Conservation (phyloP, 2,329 filamentous ascomycete species). For the Proliferodiscus dingleyae region DNA sequence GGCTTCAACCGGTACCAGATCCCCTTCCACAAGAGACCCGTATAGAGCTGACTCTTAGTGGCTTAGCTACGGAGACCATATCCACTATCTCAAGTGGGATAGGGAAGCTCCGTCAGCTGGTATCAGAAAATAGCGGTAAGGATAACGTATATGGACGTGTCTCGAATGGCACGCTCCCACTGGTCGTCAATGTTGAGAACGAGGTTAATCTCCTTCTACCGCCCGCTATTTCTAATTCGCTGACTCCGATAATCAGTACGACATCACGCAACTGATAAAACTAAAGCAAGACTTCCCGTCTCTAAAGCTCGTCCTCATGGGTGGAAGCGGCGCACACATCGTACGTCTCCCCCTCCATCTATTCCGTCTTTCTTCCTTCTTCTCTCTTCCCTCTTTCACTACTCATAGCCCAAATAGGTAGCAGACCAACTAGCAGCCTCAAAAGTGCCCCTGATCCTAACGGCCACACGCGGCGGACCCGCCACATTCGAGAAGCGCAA, state of each 20-base stretch:
- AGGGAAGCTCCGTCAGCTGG: slow-evolving; percentile 33
- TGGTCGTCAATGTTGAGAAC: slow-evolving; percentile 38
- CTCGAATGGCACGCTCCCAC: slow-evolving; percentile 34
- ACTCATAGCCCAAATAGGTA: slow-evolving; percentile 30
- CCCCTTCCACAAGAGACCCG: slow-evolving; percentile 13
- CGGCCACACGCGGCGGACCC: slow-evolving; percentile 33
- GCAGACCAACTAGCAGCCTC: slow-evolving; percentile 36
- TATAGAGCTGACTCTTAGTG: slow-evolving; percentile 4
- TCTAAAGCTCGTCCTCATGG: slow-evolving; percentile 36
- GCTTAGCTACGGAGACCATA: slow-evolving; percentile 21
- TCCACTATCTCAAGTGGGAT: slow-evolving; percentile 30
- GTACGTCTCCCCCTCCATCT: slow-evolving; percentile 27
- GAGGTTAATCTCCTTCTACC: slow-evolving; percentile 25
- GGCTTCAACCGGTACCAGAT: slow-evolving; percentile 29
- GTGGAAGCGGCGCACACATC: slow-evolving; percentile 36
- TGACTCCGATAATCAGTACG: slow-evolving; percentile 32
- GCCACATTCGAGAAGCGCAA: slow-evolving; percentile 35
- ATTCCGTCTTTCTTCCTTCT: no score
- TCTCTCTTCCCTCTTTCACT: no score
- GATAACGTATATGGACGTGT: slow-evolving; percentile 36
- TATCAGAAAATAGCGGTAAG: slow-evolving; percentile 33
- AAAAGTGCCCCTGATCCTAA: slow-evolving; percentile 40
- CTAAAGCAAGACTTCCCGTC: slow-evolving; percentile 34
- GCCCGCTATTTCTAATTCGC: neutral
- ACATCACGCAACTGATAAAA: slow-evolving; percentile 38